Base-by-base conservation (phyloP, 352 stramenopile species). In the Globisporangium canariense region DNA sequence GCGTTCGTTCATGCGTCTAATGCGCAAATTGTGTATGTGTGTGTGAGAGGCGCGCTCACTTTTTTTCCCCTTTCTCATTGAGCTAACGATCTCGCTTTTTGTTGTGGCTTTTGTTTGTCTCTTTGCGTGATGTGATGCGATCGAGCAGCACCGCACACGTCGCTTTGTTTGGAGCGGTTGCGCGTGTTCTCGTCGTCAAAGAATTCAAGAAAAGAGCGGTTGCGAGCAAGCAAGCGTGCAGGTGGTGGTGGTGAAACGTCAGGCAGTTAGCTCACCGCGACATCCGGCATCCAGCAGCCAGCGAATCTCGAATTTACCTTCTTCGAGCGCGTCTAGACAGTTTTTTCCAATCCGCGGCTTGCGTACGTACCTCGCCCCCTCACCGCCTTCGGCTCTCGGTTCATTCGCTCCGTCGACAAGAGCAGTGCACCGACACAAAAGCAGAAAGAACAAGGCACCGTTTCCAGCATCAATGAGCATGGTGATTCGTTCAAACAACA, bases 401-500 rank as follows among this genome's bases (percentile, higher is more conserved):
- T 20, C 10, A 20, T 25, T 64, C 32, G 45, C 58, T 46, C 34
- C 47, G 32, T 64, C 30, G 55, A 22, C 58, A 46, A 47, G 47
- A 57, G 13, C 45, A 36, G 22, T 34, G 43, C 13, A 16, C 10
- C 22, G 47, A 46, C 13, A 64, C 25, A 28, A 20, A 55, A 55
- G 58, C 32, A 41, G 45, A 50, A 60, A 13, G 2, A 46, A 57
- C 7, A 16, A 22, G 28, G 13, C 50, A 16, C 25, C 50, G 50
- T 57, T 30, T 55, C 30, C 30, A 32, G 28, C 25, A 41, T 51
- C 28, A 20, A 56, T 58, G 47, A 60, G 36, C 30, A 61, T 61
- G 41, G 52, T 62, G 54, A 45, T 62, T 30, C 62, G 45, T 18
- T 32, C 62, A 13, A 65, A 25, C 41, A 65, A 10, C 40, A 65